Conservation (phyloP, 73 alveolate species). For the Effrenium voratum region DNA sequence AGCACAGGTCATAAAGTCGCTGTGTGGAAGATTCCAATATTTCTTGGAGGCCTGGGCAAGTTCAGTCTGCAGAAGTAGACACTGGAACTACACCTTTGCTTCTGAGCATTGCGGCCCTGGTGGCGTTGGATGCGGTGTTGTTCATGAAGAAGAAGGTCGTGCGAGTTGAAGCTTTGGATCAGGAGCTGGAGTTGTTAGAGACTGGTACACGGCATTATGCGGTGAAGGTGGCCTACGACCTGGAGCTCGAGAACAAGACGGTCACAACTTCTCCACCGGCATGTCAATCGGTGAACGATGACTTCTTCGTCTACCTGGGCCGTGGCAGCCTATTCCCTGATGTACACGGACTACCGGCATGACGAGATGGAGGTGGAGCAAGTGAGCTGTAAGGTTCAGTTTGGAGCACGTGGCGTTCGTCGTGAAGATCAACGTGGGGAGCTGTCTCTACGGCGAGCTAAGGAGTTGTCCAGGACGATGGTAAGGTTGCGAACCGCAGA, state of each 20-base stretch:
- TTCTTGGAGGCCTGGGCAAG: conserved; percentile 2
- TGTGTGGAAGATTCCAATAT: conserved; percentile 25
- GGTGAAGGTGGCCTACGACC: background rate
- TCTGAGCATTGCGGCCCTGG: background rate
- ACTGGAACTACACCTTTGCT: conserved; percentile 48
- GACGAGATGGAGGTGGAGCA: background rate
- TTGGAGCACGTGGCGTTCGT: background rate
- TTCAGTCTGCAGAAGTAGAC: background rate
- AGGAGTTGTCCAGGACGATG: too few relatives aligned
- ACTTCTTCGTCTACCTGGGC: background rate
- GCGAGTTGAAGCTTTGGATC: background rate
- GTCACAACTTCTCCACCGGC: too few relatives aligned
- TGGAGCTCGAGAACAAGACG: too few relatives aligned
- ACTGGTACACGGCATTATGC: conserved; percentile 8
- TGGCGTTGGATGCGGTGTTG: conserved; percentile 7
- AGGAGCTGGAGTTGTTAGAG: background rate
- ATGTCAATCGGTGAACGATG: too few relatives aligned
- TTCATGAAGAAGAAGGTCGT: background rate
- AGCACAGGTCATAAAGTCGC: background rate
- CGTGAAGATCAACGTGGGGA: background rate
- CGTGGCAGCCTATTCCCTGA: background rate
- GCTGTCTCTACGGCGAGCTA: background rate
- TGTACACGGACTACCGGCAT: background rate
- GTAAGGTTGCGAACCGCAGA: too few relatives aligned
- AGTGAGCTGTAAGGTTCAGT: background rate